Base-by-base conservation (phyloP, 2,329 filamentous ascomycete genomes). In the Escovopsis sp. region DNA sequence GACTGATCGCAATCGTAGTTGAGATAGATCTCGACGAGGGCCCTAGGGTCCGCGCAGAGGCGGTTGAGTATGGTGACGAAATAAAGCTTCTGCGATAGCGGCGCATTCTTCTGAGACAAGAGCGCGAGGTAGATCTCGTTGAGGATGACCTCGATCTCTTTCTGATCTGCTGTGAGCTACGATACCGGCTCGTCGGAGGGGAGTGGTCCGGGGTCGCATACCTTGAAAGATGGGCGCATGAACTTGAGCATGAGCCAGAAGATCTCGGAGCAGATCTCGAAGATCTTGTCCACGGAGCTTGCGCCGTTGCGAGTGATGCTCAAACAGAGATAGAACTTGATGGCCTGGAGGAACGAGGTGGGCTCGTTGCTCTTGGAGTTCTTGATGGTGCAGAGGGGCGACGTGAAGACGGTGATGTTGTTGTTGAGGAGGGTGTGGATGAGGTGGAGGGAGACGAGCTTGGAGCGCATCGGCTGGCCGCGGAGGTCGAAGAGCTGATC, bases 1-100 rank as follows among this genome's bases (percentile, higher is more conserved):
- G 86, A 87, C 46, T 89, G 75, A 55, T 96, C 93, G 63, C 91
- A 98, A 59, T 98, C 91, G 57, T 98, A 98, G 61, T 98, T 98
- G 48, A 98, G 74, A 61, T 98, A 98, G 12, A 88, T 82, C 61
- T 98, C 91, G 12, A 98, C 91, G 39, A 98, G 61, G 0, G 86
- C 88, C 50, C 85, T 75, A 2, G 89, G 85, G 57, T 98, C 91
- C 12, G 77, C 79, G 45, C 83, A 88, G 39, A 98, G 70, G 45
- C 89, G 75, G 53, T 85, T 83, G 41, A 98, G 71, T 26, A 98
- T 77, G 46, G 78, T 80, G 60, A 98, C 76, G 51, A 96, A 91
- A 56, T 89, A 87, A 43, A 91, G 75, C 62, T 96, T 98, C 58
- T 98, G 91, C 46, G 87, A 87, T 9, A 82, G 66, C 4, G 89